Evolutionary conservation across 371 early-diverging fungal genomes (phyloP), one percentile per base, ranked within the genome.

Genomic region (Fennellomyces sp.): DNA sequence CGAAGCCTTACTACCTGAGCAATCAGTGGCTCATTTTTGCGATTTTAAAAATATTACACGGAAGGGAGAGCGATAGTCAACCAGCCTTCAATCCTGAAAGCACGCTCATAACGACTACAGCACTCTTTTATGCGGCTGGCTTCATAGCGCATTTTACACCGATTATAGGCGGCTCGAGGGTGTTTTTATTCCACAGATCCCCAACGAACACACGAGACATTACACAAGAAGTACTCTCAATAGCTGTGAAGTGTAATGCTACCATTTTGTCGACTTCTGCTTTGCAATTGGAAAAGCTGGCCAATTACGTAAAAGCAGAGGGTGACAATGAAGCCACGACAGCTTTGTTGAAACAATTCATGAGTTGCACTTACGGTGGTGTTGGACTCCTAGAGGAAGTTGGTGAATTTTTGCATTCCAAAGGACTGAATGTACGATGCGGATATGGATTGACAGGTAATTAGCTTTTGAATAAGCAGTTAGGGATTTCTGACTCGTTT

Each of bases 1-100:
- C 69, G 7, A 68, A 68, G 35, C 69, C 69, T n/a, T 64, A 64
- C 17, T 53, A 50, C 35, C 54, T 68, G 25, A 68, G 69, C 49
- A 64, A 68, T 33, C 60, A 61, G 12, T 58, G 58, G 31, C 27
- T 64, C n/a, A 28, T 60, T 13, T 25, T 49, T 2, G 8, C 45
- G 19, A 33, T 58, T 5, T 17, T 25, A 30, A 30, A 17, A 11
- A 28, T 30, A 6, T 23, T 12, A 7, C 39, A 58, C 47, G 3
- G 5, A 7, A 49, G 49, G n/a, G n/a, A n/a, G n/a, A n/a, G n/a
- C n/a, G n/a, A n/a, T n/a, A n/a, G n/a, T n/a, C n/a, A n/a, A n/a
- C n/a, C n/a, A n/a, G n/a, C n/a, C n/a, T 23, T 31, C 49, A 15
- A 30, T 23, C 33, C 23, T 48, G 45, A 5, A 31, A 11, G 26